These are phyloP conservation scores for Amesomyces nigricolor DNA, from an alignment of 2,329 filamentous ascomycete species.

Conservation along the genomic window DNA sequence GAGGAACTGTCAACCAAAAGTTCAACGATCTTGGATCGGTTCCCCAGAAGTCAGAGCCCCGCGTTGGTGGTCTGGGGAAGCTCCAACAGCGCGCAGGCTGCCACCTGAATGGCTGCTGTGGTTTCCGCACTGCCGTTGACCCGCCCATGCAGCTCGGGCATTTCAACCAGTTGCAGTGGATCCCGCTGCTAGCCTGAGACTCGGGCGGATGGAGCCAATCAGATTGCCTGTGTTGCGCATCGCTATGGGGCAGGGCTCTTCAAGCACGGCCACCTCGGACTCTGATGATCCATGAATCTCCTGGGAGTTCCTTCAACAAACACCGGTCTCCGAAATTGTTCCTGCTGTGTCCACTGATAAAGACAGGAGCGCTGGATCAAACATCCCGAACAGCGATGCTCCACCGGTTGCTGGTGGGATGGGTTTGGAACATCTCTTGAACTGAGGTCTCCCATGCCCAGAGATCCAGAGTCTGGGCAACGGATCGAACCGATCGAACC, in stretches of 20 bases:
- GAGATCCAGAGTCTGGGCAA: background rate
- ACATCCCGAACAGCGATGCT: too few species aligned
- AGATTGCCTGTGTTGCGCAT: slow-evolving; percentile 1
- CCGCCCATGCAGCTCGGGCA: slow-evolving; percentile 17
- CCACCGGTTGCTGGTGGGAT: too few species aligned
- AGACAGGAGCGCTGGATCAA: too few species aligned
- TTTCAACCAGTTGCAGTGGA: slow-evolving; percentile 24
- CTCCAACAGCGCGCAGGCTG: background rate
- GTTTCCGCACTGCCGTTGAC: slow-evolving; percentile 19
- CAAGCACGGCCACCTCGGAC: background rate
- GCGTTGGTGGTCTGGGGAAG: background rate
- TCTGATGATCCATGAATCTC: too few species aligned
- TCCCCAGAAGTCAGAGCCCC: background rate
- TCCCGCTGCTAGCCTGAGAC: slow-evolving; percentile 10
- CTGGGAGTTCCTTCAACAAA: too few species aligned
- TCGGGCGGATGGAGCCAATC: slow-evolving; percentile 31
- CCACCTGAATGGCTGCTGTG: slow-evolving; percentile 6
- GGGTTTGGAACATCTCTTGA: too few species aligned
- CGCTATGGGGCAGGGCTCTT: background rate
- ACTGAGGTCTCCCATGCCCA: background rate
- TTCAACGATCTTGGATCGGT: too few species aligned
- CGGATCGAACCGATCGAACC: background rate
- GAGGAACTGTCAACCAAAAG: too few species aligned
- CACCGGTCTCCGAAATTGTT: too few species aligned
- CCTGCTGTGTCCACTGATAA: too few species aligned